Percentiles rank a stretch among this genome's conserved stretches.
Evolutionary conservation across 2,329 filamentous ascomycete genomes (phyloP).

Genomic region (Botrytis aclada): DNA sequence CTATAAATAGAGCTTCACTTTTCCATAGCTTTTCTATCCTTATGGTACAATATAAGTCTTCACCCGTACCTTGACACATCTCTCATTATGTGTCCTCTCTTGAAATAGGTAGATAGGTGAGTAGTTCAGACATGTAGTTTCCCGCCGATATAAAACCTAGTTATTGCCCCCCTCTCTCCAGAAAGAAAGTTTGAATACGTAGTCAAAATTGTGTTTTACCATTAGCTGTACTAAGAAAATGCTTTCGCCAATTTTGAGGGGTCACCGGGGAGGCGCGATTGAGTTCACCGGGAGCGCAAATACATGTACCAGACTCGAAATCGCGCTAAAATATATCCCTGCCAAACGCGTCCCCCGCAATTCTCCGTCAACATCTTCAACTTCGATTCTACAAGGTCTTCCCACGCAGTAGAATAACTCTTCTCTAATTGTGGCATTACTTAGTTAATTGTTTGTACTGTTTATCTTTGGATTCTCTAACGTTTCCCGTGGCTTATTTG

Average conservation of each 20-base stretch:
- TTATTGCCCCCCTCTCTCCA: background rate
- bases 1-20: no score
- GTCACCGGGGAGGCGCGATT: background rate
- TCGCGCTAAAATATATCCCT: slow-evolving; percentile 10
- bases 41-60: no score
- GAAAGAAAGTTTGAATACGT: background rate
- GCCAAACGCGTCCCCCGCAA: slow-evolving; percentile 16
- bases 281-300: background rate
- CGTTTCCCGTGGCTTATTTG: no score
- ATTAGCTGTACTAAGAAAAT: background rate
- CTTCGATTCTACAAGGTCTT: background rate
- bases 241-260: background rate
- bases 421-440: background rate
- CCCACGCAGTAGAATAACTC: background rate
- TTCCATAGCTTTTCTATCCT: no score
- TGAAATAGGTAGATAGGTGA: background rate
- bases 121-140: background rate
- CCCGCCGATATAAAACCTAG: background rate
- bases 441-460: background rate
- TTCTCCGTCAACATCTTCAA: slow-evolving; percentile 10
- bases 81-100: background rate
- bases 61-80: no score
- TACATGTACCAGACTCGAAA: no score
- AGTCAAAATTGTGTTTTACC: background rate
- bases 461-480: background rate